Base-by-base conservation (phyloP, 176 grass and related monocot genomes). In the Dactylis glomerata region DNA sequence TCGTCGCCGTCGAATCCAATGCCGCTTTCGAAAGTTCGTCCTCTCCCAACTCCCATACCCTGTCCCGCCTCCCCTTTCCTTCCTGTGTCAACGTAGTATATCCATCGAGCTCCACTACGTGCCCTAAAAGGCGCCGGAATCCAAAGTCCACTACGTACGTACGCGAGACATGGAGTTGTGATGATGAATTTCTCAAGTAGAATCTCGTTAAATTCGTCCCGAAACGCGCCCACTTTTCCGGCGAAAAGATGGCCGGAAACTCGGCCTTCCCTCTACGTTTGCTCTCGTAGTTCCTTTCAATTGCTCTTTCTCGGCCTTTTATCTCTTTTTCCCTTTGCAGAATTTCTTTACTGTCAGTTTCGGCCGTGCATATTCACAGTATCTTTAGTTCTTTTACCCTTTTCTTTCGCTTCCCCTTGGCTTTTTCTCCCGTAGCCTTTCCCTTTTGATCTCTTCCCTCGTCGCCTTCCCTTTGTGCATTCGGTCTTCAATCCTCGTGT, bases 171-270 rank as follows among this genome's bases (percentile, higher is more conserved):
- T 63, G 59, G 27, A 63, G 58, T 62, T 16, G 5, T 0, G 44
- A 20, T 62, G 5, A 30, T n/a, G 27, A 27, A 63, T 63, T 31
- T 63, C 1, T 63, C 10, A 14, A 14, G 11, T 4, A 62, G 72
- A 16, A 55, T 33, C 76, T 4, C 47, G 57, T 33, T 12, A 22
- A 66, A 59, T 57, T 46, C 20, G 42, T 40, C 28, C 32, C 13
- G 46, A 16, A 77, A 41, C 63, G 26, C 42, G 9, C 68, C 77
- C 34, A 1, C 52, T 50, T 87, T 57, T 73, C 63, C n/a, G 27
- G 50, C 71, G 24, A 52, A 86, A 93, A 91, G 83, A 57, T 17
- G 86, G 80, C 73, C 22, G 86, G 23, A 73, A 86, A 83, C 84
- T 37, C 37, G 55, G 62, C 17, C 20, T 37, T 3, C 45, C 14